Percentiles rank a stretch among this genome's conserved stretches.
Evolutionary conservation across 2,329 filamentous ascomycete genomes (phyloP).

Genomic region (Torrubiella hemipterigena): DNA sequence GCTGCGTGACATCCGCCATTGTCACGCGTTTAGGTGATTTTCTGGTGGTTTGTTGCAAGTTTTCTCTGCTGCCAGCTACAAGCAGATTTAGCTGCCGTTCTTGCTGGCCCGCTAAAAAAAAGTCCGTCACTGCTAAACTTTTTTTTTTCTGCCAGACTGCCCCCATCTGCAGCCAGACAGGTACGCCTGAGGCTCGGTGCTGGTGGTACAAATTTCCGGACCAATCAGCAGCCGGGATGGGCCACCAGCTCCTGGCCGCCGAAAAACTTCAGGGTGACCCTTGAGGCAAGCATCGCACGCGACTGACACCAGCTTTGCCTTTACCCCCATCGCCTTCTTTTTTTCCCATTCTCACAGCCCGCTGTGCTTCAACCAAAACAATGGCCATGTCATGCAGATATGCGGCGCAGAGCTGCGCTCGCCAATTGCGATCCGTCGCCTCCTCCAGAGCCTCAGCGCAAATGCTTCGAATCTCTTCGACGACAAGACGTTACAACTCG

Average conservation of each 20-base stretch:
- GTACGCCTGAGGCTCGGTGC: slow-evolving; percentile 16
- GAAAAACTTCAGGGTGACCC: slow-evolving; percentile 28
- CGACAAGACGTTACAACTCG: slow-evolving; percentile 73
- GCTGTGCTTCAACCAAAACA: slow-evolving; percentile 17
- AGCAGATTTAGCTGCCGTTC: too few species aligned
- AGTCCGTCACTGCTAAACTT: slow-evolving; percentile 5
- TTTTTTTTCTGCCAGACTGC: slow-evolving; percentile 12
- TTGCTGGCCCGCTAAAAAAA: too few species aligned
- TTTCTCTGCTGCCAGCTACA: slow-evolving; percentile 10
- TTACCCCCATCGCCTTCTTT: slow-evolving; percentile 8
- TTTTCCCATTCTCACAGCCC: slow-evolving; percentile 13
- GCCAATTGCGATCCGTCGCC: slow-evolving; percentile 42
- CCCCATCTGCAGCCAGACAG: too few species aligned
- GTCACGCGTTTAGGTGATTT: slow-evolving; percentile 28
- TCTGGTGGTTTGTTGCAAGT: background rate
- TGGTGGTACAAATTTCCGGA: slow-evolving; percentile 23
- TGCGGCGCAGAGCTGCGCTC: slow-evolving; percentile 52
- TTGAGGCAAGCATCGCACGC: slow-evolving; percentile 13
- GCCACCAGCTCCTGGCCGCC: slow-evolving; percentile 16
- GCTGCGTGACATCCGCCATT: slow-evolving; percentile 40
- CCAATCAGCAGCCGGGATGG: slow-evolving; percentile 17
- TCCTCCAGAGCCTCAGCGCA: slow-evolving; percentile 36
- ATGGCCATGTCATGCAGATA: slow-evolving; percentile 54
- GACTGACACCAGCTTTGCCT: slow-evolving; percentile 7
- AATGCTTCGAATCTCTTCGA: slow-evolving; percentile 29